Percentiles rank a stretch among this genome's conserved stretches.
phyloP scores from a whole-genome alignment of 129 eudicot species.

The Lonicera japonica region DNA sequence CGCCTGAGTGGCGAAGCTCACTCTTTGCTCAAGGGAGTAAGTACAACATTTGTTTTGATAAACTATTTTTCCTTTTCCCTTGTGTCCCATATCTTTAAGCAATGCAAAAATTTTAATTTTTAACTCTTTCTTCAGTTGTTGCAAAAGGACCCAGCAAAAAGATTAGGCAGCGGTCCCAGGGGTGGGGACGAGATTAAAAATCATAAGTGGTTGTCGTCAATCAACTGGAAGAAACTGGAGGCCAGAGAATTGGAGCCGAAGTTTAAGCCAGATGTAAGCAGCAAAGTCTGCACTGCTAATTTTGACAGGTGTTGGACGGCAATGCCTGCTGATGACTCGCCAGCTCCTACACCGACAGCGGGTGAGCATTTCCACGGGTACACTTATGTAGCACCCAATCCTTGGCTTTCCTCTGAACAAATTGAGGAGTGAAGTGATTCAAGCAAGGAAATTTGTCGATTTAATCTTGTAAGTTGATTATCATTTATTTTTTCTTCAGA shows the following conservation, averaged over 20 bases:
- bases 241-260: slow-evolving; percentile 59
- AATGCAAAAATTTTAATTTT: neutral
- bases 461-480: slow-evolving; percentile 8
- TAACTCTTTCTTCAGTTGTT: slow-evolving; percentile 43
- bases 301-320: slow-evolving; percentile 92
- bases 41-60: slow-evolving; percentile 21
- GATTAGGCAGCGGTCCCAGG: slow-evolving; percentile 77
- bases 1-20: slow-evolving; percentile 80
- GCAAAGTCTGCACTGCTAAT: slow-evolving; percentile 82
- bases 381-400: slow-evolving; percentile 78
- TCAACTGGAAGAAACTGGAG: slow-evolving; percentile 91
- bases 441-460: slow-evolving; percentile 22
- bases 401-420: slow-evolving; percentile 64
- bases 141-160: slow-evolving; percentile 70
- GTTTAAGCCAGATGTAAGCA: slow-evolving; percentile 80
- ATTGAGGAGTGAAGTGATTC: slow-evolving; percentile 7
- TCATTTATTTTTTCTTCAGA: neutral
- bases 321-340: slow-evolving; percentile 89
- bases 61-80: neutral
- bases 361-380: slow-evolving; percentile 85
- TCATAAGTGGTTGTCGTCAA: slow-evolving; percentile 73
- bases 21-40: slow-evolving; percentile 87
- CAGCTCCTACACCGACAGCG: slow-evolving; percentile 79
- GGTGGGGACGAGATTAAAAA: slow-evolving; percentile 76
- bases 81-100: neutral